Conservation (phyloP, 805 yeast species). For the Spathaspora gorwiae region DNA sequence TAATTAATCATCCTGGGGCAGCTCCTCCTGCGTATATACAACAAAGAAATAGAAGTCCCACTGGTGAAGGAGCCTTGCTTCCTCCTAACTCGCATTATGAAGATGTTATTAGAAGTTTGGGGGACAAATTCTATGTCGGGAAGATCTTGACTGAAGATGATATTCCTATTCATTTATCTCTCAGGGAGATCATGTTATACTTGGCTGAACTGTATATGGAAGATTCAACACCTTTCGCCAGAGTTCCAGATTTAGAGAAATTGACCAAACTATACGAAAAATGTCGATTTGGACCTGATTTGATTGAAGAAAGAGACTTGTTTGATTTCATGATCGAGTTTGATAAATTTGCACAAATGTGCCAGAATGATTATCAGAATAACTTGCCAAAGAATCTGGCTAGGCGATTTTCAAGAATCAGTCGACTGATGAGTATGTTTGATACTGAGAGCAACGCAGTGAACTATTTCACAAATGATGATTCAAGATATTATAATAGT, state of each 20-base stretch:
- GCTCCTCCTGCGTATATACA: conserved; percentile 40
- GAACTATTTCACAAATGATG: background rate
- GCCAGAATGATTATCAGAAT: conserved; percentile 13
- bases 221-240: conserved; percentile 4
- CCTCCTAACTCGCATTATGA: conserved; percentile 38
- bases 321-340: conserved; percentile 48
- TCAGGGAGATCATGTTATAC: conserved; percentile 39
- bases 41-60: conserved; percentile 16
- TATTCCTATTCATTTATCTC: conserved; percentile 36
- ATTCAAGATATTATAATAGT: background rate
- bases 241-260: conserved; percentile 11
- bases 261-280: conserved; percentile 56
- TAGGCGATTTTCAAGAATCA: background rate
- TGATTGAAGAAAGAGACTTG: conserved; percentile 57
- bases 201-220: conserved; percentile 16
- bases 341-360: conserved; percentile 14
- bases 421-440: background rate
- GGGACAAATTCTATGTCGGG: conserved; percentile 52
- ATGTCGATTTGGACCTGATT: conserved; percentile 60
- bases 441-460: background rate
- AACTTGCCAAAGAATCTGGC: conserved; percentile 4
- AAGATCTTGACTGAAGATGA: conserved; percentile 29
- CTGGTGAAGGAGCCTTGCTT: conserved; percentile 12
- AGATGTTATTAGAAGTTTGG: conserved; percentile 55
- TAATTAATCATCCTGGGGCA: conserved; percentile 36